phyloP scores from a whole-genome alignment of 1,284 basidiomycete species.

The Rhodotorula sp. region DNA sequence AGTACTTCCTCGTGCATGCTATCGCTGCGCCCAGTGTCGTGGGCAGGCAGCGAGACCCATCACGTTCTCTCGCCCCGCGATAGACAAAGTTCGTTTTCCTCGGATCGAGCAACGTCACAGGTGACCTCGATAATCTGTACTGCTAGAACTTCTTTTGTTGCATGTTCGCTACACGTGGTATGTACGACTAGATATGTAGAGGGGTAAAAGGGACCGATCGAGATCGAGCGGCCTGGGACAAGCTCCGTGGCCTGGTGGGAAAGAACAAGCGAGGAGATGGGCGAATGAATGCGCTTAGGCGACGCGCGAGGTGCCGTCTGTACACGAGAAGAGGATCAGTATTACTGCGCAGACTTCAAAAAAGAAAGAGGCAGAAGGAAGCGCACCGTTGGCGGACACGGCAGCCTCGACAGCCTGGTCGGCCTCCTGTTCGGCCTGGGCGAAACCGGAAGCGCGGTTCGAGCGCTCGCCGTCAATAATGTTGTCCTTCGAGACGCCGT shows the following conservation, averaged over 20 bases:
- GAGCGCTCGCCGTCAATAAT: slow-evolving; percentile 30
- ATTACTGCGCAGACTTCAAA: rapidly evolving
- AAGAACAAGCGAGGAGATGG: neutral
- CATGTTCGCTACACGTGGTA: neutral
- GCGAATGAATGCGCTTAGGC: neutral
- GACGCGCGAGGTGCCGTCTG: slow-evolving; percentile 6
- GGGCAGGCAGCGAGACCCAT: too few relatives aligned
- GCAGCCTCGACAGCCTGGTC: slow-evolving; percentile 23
- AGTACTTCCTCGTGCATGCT: too few relatives aligned
- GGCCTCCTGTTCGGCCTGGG: slow-evolving; percentile 19
- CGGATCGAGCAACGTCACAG: neutral
- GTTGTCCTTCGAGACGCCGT: slow-evolving; percentile 31
- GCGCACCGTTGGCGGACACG: slow-evolving; percentile 16
- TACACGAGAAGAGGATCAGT: rapidly evolving
- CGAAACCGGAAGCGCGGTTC: slow-evolving; percentile 11
- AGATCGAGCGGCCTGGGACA: neutral
- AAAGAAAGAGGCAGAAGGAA: neutral
- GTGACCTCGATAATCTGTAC: neutral
- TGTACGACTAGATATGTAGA: neutral
- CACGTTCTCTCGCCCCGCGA: too few relatives aligned
- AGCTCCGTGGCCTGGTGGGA: neutral
- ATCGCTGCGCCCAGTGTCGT: too few relatives aligned
- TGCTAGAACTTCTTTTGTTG: neutral
- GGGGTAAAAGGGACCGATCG: neutral
- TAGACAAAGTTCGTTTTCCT: too few relatives aligned